phyloP scores from a whole-genome alignment of 345 rosid species.

The Eucalyptus curtisii region DNA sequence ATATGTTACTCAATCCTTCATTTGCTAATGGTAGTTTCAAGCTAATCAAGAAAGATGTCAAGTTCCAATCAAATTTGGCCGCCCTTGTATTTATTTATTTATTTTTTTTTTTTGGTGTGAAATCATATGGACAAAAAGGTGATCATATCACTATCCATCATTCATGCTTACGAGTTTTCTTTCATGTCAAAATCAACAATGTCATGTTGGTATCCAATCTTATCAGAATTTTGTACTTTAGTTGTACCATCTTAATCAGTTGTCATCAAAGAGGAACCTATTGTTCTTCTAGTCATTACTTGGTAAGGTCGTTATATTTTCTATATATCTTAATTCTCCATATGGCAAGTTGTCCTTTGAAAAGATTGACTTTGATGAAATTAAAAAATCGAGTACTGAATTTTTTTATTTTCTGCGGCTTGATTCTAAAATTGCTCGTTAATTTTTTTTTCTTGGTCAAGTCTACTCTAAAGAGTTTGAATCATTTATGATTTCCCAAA shows the following conservation, averaged over 20 bases:
- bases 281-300: not conserved
- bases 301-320: not conserved
- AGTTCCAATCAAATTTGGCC: not conserved
- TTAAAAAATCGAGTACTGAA: not conserved
- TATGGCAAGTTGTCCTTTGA: not conserved
- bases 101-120: too few relatives aligned
- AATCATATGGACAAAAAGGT: not conserved
- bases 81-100: not conserved
- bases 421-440: not conserved
- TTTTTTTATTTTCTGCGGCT: too few relatives aligned
- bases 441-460: too few relatives aligned
- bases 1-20: not conserved
- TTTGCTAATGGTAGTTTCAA: not conserved
- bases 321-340: not conserved
- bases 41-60: not conserved
- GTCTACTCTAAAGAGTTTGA: too few relatives aligned
- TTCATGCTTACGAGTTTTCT: too few relatives aligned
- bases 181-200: rapidly evolving
- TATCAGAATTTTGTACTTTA: not conserved
- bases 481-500: not conserved
- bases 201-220: too few relatives aligned
- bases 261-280: not conserved
- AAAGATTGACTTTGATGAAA: not conserved
- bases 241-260: not conserved
- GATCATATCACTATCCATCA: not conserved